Evolutionary conservation across 2,329 filamentous ascomycete genomes (phyloP), one percentile per base, ranked within the genome.

Genomic region (Fragosphaeria purpurea): DNA sequence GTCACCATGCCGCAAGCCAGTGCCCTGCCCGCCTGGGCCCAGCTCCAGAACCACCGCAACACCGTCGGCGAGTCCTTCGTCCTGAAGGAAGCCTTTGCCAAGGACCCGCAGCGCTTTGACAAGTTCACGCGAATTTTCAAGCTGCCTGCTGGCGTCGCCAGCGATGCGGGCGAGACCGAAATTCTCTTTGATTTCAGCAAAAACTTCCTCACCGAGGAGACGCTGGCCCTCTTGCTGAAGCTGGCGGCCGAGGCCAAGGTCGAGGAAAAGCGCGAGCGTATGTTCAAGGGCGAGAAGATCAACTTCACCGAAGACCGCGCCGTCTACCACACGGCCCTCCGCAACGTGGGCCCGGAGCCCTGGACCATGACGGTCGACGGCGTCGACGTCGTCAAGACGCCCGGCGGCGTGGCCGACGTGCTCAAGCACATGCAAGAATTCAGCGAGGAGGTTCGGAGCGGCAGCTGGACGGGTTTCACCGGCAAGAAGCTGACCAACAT

Each of bases 111-210:
- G 65, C 88, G 93, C 56, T 97, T 96, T 75, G 71, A 84, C 63
- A 95, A 93, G 72, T 90, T 95, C 75, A 86, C 83, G 66, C 86
- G 83, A 67, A 88, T 80, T 63, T 95, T 97, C 70, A 74, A 79
- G 60, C 89, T 94, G 70, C 75, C 82, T 34, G 90, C 88, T 70
- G 68, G 79, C 48, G 83, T 86, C 59, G 87, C 94, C 63, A 62
- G 63, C 55, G 58, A 56, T 48, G 53, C 59, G 48, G 57, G 58
- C 55, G 78, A 77, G 63, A 83, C 82, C 60, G 88, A 96, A 58
- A 93, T 94, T 63, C 80, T 98, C 57, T 98, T 97, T 70, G 93
- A 98, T 71, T 98, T 95, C 74, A 93, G 86, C 75, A 98, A 98
- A 82, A 98, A 98, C 80, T 90, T 98, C 70, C 69, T 97, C 62